Evolutionary conservation across 2,329 filamentous ascomycete species (phyloP).

Genomic region (Plenodomus lindquistii): DNA sequence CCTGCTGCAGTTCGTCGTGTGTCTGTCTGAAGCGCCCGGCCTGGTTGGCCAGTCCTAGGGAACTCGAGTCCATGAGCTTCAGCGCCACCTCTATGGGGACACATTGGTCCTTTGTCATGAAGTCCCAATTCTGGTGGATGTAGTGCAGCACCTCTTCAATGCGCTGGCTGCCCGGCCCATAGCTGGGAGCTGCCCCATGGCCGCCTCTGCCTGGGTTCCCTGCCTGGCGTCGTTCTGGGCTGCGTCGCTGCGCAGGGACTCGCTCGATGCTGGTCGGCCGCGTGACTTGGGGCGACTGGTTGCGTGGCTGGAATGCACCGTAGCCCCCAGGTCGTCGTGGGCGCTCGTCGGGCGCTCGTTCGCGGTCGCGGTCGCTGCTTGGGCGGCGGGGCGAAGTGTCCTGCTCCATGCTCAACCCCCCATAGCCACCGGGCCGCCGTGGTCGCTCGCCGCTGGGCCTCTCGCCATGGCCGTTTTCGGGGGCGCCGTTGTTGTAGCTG

Average conservation of each 20-base stretch:
- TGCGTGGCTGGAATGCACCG: constrained; percentile 34
- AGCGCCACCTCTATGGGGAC: constrained; percentile 93
- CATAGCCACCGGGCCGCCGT: constrained; percentile 38
- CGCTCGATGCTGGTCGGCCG: constrained; percentile 50
- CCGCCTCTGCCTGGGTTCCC: constrained; percentile 33
- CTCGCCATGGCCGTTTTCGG: constrained; percentile 16
- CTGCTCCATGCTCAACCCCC: constrained; percentile 23
- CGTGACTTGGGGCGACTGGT: constrained; percentile 33
- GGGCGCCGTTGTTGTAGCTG: constrained; percentile 20
- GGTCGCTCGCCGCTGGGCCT: constrained; percentile 35
- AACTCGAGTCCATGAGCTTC: constrained; percentile 91
- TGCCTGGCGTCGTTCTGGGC: constrained; percentile 37
- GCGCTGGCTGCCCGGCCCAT: constrained; percentile 47
- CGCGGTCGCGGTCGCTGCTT: constrained; percentile 20
- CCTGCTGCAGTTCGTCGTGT: constrained; percentile 86
- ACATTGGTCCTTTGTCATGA: constrained; percentile 86
- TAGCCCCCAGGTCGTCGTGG: constrained; percentile 42
- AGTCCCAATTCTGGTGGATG: constrained; percentile 87
- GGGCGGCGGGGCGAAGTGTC: constrained; percentile 22
- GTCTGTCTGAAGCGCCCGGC: constrained; percentile 83
- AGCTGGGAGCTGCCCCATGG: constrained; percentile 16
- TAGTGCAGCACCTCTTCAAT: constrained; percentile 70
- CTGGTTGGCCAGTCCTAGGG: constrained; percentile 86
- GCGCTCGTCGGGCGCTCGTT: constrained; percentile 27
- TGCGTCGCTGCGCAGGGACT: constrained; percentile 46